A percentile compares a stretch with the other conserved stretches of the same genome.
Conservation (phyloP, 1,139 yeast genomes). For the Taphrina flavorubra region DNA sequence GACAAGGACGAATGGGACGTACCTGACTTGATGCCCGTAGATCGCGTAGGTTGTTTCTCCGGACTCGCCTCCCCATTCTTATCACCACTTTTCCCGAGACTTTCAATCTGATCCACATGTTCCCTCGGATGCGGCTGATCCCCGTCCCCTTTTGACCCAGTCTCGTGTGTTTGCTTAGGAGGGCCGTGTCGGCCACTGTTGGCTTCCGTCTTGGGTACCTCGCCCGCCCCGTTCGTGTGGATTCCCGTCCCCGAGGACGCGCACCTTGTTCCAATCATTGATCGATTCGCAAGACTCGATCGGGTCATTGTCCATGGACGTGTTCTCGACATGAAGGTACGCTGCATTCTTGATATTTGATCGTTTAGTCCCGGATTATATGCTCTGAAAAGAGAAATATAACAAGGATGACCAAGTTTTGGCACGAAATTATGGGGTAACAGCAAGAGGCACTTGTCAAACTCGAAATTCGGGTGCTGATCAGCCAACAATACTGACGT, state of each 20-base stretch:
- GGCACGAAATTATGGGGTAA: conserved; percentile 11
- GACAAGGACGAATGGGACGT: not conserved
- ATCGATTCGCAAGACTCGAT: too few relatives aligned
- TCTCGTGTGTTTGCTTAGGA: conserved; percentile 11
- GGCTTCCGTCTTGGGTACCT: conserved; percentile 32
- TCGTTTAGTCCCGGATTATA: too few relatives aligned
- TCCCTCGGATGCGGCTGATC: conserved; percentile 21
- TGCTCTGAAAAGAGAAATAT: too few relatives aligned
- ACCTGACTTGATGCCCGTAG: conserved; percentile 29
- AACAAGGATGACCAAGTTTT: not conserved
- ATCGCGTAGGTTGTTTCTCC: conserved; percentile 14
- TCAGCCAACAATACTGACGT: conserved; percentile 19
- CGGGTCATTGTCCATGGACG: conserved; percentile 2
- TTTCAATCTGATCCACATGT: conserved; percentile 16
- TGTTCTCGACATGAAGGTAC: not conserved
- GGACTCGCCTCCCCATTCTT: conserved; percentile 4
- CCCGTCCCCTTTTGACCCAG: conserved; percentile 24
- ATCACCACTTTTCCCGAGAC: not conserved
- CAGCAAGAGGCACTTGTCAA: not conserved
- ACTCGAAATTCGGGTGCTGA: conserved; percentile 4
- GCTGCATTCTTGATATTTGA: not conserved
- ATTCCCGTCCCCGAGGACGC: too few relatives aligned
- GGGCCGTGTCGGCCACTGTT: not conserved
- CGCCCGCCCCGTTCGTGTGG: conserved; percentile 24
- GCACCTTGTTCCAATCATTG: not conserved